These are phyloP conservation scores for Dothideomycetes sp. DNA, from an alignment of 2,329 filamentous ascomycete genomes.

Conservation along the genomic window DNA sequence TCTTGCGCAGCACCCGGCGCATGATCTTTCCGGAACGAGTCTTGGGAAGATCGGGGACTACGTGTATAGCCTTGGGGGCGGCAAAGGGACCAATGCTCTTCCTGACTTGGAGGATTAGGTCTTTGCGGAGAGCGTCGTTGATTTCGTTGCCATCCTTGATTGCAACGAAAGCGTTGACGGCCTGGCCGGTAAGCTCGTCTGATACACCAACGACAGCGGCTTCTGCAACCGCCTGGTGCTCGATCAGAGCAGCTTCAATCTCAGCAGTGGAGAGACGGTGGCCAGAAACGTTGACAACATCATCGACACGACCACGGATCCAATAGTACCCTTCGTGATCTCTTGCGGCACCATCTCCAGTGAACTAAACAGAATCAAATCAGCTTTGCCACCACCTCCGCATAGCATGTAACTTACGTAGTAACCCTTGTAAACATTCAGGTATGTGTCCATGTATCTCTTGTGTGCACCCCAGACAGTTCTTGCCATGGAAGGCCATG, in stretches of 20 bases:
- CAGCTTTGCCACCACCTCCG: neutral
- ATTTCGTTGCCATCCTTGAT: constrained; percentile 76
- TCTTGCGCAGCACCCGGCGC: constrained; percentile 93
- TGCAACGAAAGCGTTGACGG: constrained; percentile 91
- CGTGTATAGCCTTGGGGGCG: constrained; percentile 83
- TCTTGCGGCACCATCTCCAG: constrained; percentile 84
- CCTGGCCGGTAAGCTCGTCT: constrained; percentile 92
- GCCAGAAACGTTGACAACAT: constrained; percentile 95
- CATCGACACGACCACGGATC: constrained; percentile 96
- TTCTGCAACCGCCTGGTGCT: constrained; percentile 82
- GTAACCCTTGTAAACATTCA: constrained; percentile 96
- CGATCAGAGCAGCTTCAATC: constrained; percentile 92
- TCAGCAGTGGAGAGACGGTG: constrained; percentile 94
- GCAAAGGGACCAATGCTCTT: constrained; percentile 97
- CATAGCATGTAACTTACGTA: constrained; percentile 57
- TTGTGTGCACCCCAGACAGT: constrained; percentile 97
- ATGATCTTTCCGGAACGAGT: constrained; percentile 98
- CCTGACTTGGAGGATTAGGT: constrained; percentile 85
- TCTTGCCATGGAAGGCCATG: constrained; percentile 97
- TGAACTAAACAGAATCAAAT: constrained; percentile 62
- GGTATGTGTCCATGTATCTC: constrained; percentile 96
- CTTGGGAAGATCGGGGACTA: constrained; percentile 92
- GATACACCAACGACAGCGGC: constrained; percentile 87
- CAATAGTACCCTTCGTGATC: constrained; percentile 99
- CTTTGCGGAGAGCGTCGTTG: constrained; percentile 76